Evolutionary conservation across 495 filamentous ascomycete genomes (phyloP), one percentile per base, ranked within the genome.

Genomic region (Pyrenopolyporus hunteri): DNA sequence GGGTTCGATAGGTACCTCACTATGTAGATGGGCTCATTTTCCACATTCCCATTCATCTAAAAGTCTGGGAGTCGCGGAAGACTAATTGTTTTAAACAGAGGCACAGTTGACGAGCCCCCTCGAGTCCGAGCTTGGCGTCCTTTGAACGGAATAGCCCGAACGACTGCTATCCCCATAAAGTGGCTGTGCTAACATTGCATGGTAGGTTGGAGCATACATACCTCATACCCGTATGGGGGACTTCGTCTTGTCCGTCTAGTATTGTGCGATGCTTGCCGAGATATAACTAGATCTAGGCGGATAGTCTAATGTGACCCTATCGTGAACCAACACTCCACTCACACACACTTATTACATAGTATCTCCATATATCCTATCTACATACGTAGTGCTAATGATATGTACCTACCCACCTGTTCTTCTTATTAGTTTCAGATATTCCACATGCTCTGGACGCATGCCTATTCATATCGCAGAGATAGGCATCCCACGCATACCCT

Each of bases 371-470:
- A 52, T 66, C 51, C 63, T 59, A 66, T 60, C 56, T 60, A 46
- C 48, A 5, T 29, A 29, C 26, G 26, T 29, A 5, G 26, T 29
- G 26, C 9, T 29, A 29, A 4, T 9, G 26, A 9, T 29, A 29
- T n/a, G n/a, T 50, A 53, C 36, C 57, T 66, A 57, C 47, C 63
- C 63, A 60, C 63, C 45, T 33, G 48, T 16, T 52, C 29, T 57
- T n/a, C 23, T 36, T 55, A 59, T 49, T 52, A 65, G 62, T 65
- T 65, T 65, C 62, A 65, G 62, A 57, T 60, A 65, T 65, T 65
- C 62, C 62, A 50, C 62, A 65, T 59, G 62, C 62, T 66, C 40
- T 57, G 33, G 45, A 61, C 62, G 63, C 57, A 61, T 61, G 63
- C 47, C 63, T 66, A 36, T 53, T 54, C 52, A 57, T 57, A 57